Evolutionary conservation across 2,329 filamentous ascomycete genomes (phyloP).

Genomic region (Colletotrichum lupini): DNA sequence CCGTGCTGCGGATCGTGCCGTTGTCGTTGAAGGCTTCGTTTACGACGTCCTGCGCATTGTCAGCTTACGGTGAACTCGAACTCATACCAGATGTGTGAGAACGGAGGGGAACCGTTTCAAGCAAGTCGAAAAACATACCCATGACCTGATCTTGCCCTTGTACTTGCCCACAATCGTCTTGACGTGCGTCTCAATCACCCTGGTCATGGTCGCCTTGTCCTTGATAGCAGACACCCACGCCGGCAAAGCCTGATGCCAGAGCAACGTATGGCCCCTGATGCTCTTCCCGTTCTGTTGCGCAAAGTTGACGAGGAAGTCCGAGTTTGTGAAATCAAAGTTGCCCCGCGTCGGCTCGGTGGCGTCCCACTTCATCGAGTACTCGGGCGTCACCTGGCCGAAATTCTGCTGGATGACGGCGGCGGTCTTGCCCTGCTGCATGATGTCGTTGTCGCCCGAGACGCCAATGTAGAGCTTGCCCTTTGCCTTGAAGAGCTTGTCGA

Average conservation of each 20-base stretch:
- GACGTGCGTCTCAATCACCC: conserved; percentile 70
- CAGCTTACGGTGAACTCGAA: background rate
- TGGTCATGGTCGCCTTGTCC: conserved; percentile 62
- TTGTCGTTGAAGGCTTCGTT: conserved; percentile 74
- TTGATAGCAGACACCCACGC: conserved; percentile 68
- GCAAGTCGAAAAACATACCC: conserved; percentile 47
- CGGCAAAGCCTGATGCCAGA: conserved; percentile 71
- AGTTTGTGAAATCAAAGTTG: conserved; percentile 64
- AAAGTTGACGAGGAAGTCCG: conserved; percentile 70
- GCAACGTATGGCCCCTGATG: conserved; percentile 73
- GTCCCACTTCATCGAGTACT: conserved; percentile 80
- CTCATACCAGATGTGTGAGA: too few species aligned
- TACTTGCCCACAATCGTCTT: conserved; percentile 67
- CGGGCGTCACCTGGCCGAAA: conserved; percentile 74
- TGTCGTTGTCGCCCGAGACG: conserved; percentile 64
- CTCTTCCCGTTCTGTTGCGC: conserved; percentile 65
- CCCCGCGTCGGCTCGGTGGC: conserved; percentile 59
- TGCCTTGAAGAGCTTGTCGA: conserved; percentile 66
- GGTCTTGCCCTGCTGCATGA: conserved; percentile 61
- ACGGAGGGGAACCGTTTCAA: background rate
- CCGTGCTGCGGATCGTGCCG: conserved; percentile 66
- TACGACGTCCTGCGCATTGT: conserved; percentile 62
- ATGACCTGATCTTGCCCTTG: conserved; percentile 72
- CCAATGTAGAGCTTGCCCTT: conserved; percentile 76
- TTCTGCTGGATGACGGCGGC: conserved; percentile 66